Conservation (phyloP, 768 basidiomycete genomes). For the Lentinula guzmanii region DNA sequence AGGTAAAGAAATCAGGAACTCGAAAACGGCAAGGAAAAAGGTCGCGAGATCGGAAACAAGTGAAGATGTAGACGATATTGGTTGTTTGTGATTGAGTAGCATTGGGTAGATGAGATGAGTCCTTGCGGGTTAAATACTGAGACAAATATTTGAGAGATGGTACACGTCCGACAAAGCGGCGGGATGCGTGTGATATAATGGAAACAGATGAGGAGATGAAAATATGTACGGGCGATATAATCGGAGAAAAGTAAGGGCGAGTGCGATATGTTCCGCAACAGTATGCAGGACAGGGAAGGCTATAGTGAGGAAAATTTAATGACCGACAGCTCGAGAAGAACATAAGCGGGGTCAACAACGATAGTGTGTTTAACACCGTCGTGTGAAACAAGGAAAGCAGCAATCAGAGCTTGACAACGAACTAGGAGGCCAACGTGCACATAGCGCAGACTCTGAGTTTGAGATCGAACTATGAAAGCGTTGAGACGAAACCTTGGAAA, state of each 20-base stretch:
- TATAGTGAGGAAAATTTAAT: neutral
- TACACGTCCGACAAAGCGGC: conserved; percentile 9
- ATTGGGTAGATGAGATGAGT: conserved; percentile 4
- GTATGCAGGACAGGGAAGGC: neutral
- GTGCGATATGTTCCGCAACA: neutral
- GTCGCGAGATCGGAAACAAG: too few species aligned
- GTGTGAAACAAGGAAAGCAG: neutral
- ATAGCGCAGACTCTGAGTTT: conserved; percentile 4
- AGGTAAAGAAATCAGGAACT: neutral
- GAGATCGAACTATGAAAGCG: neutral
- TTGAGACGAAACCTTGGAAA: neutral
- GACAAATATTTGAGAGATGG: conserved; percentile 7
- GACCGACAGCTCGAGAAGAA: neutral
- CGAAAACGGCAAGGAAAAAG: neutral
- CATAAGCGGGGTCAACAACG: neutral
- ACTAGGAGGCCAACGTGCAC: neutral
- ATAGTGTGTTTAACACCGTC: neutral
- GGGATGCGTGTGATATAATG: conserved; percentile 8
- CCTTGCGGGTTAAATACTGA: conserved; percentile 12
- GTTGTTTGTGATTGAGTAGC: neutral
- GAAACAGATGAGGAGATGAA: conserved; percentile 6
- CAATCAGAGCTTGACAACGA: neutral
- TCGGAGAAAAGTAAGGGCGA: neutral
- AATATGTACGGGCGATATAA: neutral
- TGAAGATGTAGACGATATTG: neutral